These are phyloP conservation scores for Pseudonectria buxi DNA, from an alignment of 2,329 filamentous ascomycete species.

Conservation along the genomic window DNA sequence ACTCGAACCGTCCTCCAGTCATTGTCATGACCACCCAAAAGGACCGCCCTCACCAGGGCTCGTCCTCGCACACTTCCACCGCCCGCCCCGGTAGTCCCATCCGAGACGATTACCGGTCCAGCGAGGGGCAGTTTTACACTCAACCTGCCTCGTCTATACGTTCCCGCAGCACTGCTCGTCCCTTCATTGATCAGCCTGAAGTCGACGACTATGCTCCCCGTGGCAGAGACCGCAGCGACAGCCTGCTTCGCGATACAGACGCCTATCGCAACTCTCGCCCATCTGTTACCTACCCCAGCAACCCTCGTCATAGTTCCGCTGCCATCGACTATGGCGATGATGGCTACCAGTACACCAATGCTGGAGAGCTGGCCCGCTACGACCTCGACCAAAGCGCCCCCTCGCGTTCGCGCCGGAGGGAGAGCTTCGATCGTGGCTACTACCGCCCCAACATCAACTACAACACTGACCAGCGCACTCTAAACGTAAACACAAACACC, in stretches of 20 bases:
- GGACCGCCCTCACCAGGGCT: slow-evolving; percentile 30
- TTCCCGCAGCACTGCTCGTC: slow-evolving; percentile 40
- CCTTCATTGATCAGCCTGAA: slow-evolving; percentile 43
- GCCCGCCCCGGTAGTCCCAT: slow-evolving; percentile 38
- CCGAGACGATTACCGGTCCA: slow-evolving; percentile 45
- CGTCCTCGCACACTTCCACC: slow-evolving; percentile 33
- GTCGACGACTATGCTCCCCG: slow-evolving; percentile 43
- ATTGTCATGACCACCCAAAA: slow-evolving; percentile 50
- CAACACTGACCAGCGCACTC: slow-evolving; percentile 37
- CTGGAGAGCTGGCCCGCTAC: slow-evolving; percentile 54
- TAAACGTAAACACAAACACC: slow-evolving; percentile 39
- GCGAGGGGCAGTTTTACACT: slow-evolving; percentile 46
- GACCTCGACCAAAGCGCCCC: slow-evolving; percentile 49
- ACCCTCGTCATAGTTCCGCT: slow-evolving; percentile 36
- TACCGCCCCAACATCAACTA: slow-evolving; percentile 50
- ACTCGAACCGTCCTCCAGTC: slow-evolving; percentile 46
- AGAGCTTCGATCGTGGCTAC: slow-evolving; percentile 50
- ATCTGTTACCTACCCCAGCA: slow-evolving; percentile 37
- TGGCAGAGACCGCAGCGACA: slow-evolving; percentile 43
- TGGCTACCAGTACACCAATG: slow-evolving; percentile 58
- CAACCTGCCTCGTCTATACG: slow-evolving; percentile 53
- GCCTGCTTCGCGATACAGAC: slow-evolving; percentile 36
- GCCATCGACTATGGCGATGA: slow-evolving; percentile 50
- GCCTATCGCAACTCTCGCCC: slow-evolving; percentile 42
- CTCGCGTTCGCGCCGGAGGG: slow-evolving; percentile 37